Evolutionary conservation across 129 eudicot genomes (phyloP).

Genomic region (Flaveria brownii): DNA sequence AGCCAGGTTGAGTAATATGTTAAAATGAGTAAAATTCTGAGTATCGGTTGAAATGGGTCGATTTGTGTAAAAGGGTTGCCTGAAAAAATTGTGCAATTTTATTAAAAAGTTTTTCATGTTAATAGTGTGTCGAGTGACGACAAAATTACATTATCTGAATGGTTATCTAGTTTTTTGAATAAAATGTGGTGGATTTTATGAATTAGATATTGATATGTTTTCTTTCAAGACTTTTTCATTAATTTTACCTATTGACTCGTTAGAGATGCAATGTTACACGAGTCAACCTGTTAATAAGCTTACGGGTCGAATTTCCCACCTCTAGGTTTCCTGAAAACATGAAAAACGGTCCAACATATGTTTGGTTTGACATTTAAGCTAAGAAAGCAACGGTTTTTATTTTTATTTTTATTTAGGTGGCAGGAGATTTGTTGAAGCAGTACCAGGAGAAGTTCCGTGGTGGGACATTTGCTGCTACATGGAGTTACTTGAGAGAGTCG

Average conservation of each 20-base stretch:
- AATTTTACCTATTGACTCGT: background rate
- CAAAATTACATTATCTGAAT: background rate
- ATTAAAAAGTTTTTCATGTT: background rate
- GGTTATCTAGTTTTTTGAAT: background rate
- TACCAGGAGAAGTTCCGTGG: slow-evolving; percentile 88
- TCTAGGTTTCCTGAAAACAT: background rate
- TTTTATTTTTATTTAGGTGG: slow-evolving; percentile 51
- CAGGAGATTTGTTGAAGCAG: slow-evolving; percentile 88
- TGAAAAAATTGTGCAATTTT: background rate
- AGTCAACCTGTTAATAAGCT: background rate
- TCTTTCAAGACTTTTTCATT: background rate
- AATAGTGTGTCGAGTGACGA: background rate
- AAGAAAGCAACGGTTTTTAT: slow-evolving; percentile 13
- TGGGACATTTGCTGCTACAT: slow-evolving; percentile 74
- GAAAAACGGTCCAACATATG: background rate
- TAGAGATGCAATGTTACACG: background rate
- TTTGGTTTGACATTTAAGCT: background rate
- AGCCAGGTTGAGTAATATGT: background rate
- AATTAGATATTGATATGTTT: background rate
- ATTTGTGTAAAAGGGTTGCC: background rate
- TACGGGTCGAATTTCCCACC: background rate
- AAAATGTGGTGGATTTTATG: background rate
- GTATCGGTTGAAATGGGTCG: background rate
- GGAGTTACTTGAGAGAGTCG: slow-evolving; percentile 94
- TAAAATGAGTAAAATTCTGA: background rate